Percentiles rank a stretch among this genome's conserved stretches.
These are phyloP conservation scores for Penicillium macrosclerotiorum DNA, from an alignment of 495 filamentous ascomycete species.

Conservation along the genomic window DNA sequence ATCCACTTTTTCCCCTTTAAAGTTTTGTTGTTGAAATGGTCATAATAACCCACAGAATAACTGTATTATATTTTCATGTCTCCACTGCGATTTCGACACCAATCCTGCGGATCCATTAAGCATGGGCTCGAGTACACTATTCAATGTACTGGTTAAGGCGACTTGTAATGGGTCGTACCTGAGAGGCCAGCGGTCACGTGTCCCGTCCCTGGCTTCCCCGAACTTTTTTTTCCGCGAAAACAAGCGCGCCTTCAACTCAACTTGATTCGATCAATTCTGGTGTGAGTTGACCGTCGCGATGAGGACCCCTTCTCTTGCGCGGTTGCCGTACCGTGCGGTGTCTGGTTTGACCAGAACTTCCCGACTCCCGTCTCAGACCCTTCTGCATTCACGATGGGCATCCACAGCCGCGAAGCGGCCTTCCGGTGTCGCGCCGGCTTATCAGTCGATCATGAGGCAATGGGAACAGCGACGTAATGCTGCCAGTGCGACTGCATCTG, in stretches of 20 bases:
- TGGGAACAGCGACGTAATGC: slow-evolving; percentile 43
- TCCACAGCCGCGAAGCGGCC: slow-evolving; percentile 44
- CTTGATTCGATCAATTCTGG: slow-evolving; percentile 28
- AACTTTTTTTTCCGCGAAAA: slow-evolving; percentile 44
- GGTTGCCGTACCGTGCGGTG: slow-evolving; percentile 42
- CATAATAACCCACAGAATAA: too few relatives aligned
- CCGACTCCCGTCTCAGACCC: slow-evolving; percentile 39
- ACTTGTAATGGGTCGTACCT: slow-evolving; percentile 19
- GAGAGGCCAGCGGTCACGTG: slow-evolving; percentile 38
- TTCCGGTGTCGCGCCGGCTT: slow-evolving; percentile 38
- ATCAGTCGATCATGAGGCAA: slow-evolving; percentile 38
- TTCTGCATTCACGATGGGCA: slow-evolving; percentile 37
- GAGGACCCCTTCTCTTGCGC: slow-evolving; percentile 46
- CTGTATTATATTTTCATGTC: too few relatives aligned
- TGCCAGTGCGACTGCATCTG: slow-evolving; percentile 40
- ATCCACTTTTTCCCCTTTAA: not conserved
- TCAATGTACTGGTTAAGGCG: too few relatives aligned
- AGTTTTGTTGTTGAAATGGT: not conserved
- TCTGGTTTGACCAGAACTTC: slow-evolving; percentile 43
- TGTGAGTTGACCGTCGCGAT: slow-evolving; percentile 35
- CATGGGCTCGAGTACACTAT: not conserved
- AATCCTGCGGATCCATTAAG: not conserved
- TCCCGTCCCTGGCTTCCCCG: slow-evolving; percentile 44
- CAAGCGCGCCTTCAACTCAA: slow-evolving; percentile 25
- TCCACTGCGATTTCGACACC: too few relatives aligned